Evolutionary conservation across 2,329 filamentous ascomycete genomes (phyloP).

Genomic region (Colletotrichum brevisporum): DNA sequence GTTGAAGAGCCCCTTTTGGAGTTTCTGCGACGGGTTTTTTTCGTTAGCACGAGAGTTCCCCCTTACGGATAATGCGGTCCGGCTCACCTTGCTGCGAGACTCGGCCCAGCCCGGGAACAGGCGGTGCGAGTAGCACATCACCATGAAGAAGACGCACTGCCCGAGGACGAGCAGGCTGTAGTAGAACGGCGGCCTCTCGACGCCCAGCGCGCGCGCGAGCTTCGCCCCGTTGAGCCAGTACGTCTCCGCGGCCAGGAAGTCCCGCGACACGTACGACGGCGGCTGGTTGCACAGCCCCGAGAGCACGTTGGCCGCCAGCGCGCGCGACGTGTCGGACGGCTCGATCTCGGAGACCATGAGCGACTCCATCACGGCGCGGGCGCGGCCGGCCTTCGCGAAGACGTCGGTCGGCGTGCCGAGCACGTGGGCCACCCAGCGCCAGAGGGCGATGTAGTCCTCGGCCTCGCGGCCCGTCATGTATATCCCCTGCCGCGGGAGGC

Average conservation of each 20-base stretch:
- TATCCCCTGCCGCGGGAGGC: slow-evolving; percentile 81
- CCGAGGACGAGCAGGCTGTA: slow-evolving; percentile 73
- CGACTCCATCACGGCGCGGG: slow-evolving; percentile 76
- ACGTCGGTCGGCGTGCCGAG: slow-evolving; percentile 76
- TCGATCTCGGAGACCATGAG: slow-evolving; percentile 76
- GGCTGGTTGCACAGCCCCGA: slow-evolving; percentile 75
- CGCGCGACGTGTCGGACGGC: slow-evolving; percentile 72
- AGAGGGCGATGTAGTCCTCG: slow-evolving; percentile 79
- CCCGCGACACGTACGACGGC: slow-evolving; percentile 74
- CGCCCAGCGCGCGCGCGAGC: slow-evolving; percentile 71
- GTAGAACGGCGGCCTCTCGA: slow-evolving; percentile 69
- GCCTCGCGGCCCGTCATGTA: slow-evolving; percentile 73
- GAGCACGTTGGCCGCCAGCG: slow-evolving; percentile 83
- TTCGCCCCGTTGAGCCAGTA: slow-evolving; percentile 79
- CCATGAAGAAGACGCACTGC: slow-evolving; percentile 77
- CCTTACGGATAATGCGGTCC: no score
- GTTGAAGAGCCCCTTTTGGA: slow-evolving; percentile 58
- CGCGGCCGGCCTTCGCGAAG: slow-evolving; percentile 69
- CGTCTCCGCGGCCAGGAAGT: slow-evolving; percentile 77
- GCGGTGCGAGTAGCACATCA: slow-evolving; percentile 62
- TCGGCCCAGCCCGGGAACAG: slow-evolving; percentile 55
- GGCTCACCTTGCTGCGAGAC: slow-evolving; percentile 48
- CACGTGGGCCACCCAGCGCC: slow-evolving; percentile 81
- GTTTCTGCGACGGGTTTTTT: slow-evolving; percentile 44
- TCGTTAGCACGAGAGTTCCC: slow-evolving; percentile 1